Evolutionary conservation across 148 eudicot species (phyloP).

Genomic region (Vaccinium corymbosum): DNA sequence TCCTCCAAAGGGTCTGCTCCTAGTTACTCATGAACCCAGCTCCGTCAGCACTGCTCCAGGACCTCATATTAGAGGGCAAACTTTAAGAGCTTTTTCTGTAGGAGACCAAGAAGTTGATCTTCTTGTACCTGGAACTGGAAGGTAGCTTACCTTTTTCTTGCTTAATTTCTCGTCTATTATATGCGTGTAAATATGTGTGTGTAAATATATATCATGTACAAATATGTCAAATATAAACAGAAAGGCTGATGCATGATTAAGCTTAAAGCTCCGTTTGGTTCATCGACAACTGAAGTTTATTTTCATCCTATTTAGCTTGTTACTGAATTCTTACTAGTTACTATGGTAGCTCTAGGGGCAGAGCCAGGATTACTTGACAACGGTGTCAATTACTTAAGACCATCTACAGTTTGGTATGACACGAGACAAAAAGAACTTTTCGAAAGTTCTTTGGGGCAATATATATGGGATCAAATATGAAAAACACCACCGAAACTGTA

Average conservation of each 20-base stretch:
- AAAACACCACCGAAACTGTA: background rate
- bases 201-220: background rate
- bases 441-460: background rate
- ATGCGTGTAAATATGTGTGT: background rate
- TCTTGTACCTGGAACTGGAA: constrained; percentile 92
- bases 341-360: background rate
- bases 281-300: background rate
- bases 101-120: constrained; percentile 93
- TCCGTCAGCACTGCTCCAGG: constrained; percentile 73
- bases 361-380: background rate
- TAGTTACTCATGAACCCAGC: constrained; percentile 84
- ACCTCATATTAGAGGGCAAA: constrained; percentile 85
- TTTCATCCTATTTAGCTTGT: background rate
- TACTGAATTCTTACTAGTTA: background rate
- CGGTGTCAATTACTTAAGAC: background rate
- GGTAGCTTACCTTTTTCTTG: constrained; percentile 35
- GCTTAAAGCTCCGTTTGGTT: background rate
- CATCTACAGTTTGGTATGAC: background rate
- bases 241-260: background rate
- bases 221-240: background rate
- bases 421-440: background rate
- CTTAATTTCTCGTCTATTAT: background rate
- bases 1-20: constrained; percentile 75
- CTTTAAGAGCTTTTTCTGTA: constrained; percentile 66
- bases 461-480: background rate